Conservation (phyloP, 1,284 basidiomycete species). For the Melanopsichium pennsylvanicum region DNA sequence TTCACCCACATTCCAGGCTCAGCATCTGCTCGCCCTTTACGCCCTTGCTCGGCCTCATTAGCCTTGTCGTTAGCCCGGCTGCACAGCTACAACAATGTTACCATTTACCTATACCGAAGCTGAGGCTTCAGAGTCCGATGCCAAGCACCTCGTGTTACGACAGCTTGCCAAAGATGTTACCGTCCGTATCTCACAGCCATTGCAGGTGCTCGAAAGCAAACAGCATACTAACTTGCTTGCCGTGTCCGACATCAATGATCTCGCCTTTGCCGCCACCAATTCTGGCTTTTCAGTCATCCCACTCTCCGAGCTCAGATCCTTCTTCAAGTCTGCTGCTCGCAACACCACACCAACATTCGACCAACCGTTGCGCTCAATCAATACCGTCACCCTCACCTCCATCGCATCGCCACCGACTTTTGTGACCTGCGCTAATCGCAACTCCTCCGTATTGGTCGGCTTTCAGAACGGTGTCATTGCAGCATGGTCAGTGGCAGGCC, state of each 20-base stretch:
- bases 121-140: conserved; percentile 66
- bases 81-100: conserved; percentile 1
- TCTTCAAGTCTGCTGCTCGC: conserved; percentile 39
- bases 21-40: neutral
- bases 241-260: conserved; percentile 65
- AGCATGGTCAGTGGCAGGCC: conserved; percentile 36
- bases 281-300: conserved; percentile 60
- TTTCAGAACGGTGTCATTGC: conserved; percentile 51
- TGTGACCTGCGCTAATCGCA: conserved; percentile 38
- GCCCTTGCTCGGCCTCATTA: too few relatives aligned
- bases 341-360: conserved; percentile 34
- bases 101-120: conserved; percentile 18
- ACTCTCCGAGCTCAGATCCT: conserved; percentile 53
- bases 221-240: conserved; percentile 64
- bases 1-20: neutral
- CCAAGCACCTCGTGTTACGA: conserved; percentile 64
- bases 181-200: conserved; percentile 58
- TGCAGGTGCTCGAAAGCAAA: conserved; percentile 37
- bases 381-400: conserved; percentile 19
- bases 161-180: conserved; percentile 59
- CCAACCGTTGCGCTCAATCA: conserved; percentile 17
- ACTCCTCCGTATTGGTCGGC: conserved; percentile 32
- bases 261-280: conserved; percentile 67
- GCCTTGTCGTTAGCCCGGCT: too few relatives aligned
- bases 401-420: conserved; percentile 42